phyloP scores from a whole-genome alignment of 192 early-diverging fungal genomes.

The Diversispora eburnea region DNA sequence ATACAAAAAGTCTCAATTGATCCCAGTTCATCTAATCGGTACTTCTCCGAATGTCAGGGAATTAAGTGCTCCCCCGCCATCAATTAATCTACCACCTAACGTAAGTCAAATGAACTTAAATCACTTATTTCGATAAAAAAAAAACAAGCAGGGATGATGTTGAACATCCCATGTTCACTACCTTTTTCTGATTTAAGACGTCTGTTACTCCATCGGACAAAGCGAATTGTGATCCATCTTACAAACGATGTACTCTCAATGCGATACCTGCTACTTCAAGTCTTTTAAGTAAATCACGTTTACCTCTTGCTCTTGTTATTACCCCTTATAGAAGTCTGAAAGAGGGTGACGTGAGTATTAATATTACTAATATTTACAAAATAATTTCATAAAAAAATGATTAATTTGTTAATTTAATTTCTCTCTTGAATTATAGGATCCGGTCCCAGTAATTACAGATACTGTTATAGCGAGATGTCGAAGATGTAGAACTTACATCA shows the following conservation, averaged over 20 bases:
- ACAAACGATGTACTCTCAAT: constrained; percentile 89
- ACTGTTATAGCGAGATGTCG: constrained; percentile 90
- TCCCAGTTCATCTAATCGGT: constrained; percentile 52
- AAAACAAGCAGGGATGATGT: background rate
- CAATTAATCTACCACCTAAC: constrained; percentile 51
- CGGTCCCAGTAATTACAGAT: constrained; percentile 86
- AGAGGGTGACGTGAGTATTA: constrained; percentile 61
- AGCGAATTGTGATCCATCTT: constrained; percentile 69
- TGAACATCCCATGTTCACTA: constrained; percentile 7
- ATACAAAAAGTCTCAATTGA: constrained; percentile 27
- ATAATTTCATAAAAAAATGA: background rate
- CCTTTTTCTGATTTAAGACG: constrained; percentile 30
- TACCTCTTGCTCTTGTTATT: constrained; percentile 87
- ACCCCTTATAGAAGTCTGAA: constrained; percentile 81
- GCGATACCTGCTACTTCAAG: constrained; percentile 79
- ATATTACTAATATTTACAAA: background rate
- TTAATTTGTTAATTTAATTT: background rate
- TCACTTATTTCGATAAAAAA: background rate
- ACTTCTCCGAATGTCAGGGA: constrained; percentile 45
- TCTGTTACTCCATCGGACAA: constrained; percentile 52
- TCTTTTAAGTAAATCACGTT: constrained; percentile 80
- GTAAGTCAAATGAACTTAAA: constrained; percentile 31
- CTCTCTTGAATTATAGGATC: constrained; percentile 50
- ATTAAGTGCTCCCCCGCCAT: constrained; percentile 42
- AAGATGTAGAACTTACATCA: constrained; percentile 93